These are phyloP conservation scores for Chenopodium berlandieri DNA, from an alignment of 148 eudicot genomes.

Conservation along the genomic window DNA sequence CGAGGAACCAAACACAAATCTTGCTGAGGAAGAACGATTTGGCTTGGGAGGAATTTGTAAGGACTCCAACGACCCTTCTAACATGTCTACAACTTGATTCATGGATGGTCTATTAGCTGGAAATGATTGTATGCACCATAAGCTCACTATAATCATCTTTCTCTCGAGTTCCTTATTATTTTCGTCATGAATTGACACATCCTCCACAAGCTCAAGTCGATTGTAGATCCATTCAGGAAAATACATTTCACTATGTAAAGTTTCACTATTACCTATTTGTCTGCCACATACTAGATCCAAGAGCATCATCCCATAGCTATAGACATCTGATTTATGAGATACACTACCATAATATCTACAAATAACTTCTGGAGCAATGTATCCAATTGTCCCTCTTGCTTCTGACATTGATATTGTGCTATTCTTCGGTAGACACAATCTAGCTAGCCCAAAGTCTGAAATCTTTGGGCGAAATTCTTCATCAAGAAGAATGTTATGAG, in stretches of 20 bases:
- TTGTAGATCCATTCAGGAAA: conserved; percentile 18
- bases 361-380: conserved; percentile 23
- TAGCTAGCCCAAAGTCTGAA: conserved; percentile 20
- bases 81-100: conserved; percentile 9
- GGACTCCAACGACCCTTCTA: not conserved
- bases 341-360: conserved; percentile 11
- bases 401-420: conserved; percentile 18
- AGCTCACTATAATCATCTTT: conserved; percentile 16
- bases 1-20: not conserved
- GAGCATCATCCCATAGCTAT: conserved; percentile 25
- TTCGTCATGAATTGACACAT: not conserved
- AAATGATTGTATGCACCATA: conserved; percentile 10
- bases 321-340: conserved; percentile 21
- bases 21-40: not conserved
- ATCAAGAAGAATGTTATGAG: not conserved
- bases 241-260: not conserved
- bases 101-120: not conserved
- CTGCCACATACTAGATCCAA: conserved; percentile 14
- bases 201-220: conserved; percentile 4
- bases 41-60: conserved; percentile 4
- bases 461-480: conserved; percentile 16
- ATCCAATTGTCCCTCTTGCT: conserved; percentile 22
- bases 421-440: not conserved
- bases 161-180: not conserved
- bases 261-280: not conserved